Evolutionary conservation across 495 filamentous ascomycete species (phyloP), one percentile per base, ranked within the genome.

Genomic region (Venustampulla echinocandica): DNA sequence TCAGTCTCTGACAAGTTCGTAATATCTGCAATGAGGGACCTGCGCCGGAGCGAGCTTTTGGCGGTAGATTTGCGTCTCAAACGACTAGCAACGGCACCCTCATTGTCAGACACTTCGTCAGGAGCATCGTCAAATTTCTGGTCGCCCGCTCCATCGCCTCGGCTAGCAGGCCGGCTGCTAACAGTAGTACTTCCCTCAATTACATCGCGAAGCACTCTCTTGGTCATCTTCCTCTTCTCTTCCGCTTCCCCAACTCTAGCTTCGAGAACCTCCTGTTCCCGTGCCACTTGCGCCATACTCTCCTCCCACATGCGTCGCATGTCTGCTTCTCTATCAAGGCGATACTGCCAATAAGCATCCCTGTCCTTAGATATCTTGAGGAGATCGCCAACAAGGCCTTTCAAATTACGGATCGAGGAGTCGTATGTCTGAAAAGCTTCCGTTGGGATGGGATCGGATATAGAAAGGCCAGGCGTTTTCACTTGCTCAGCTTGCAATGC

Each of bases 271-370:
- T 97, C 93, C 52, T 98, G 92, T 60, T 98, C 92, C 46, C 81
- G 78, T 22, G 89, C 92, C 18, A 98, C 81, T 41, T 83, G 79
- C 4, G 89, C 85, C 92, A 98, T 97, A 65, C 88, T 97, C 51
- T 97, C 93, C 68, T 98, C 92, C 92, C 93, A 98, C 75, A 98
- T 81, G 35, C 84, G 79, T 21, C 92, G 79, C 57, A 96, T 79
- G 58, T 90, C 79, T 24, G 79, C 81, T 63, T 98, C 92, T 27
- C 86, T 81, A 57, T 90, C 88, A 21, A 98, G 74, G 13, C 92
- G 80, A 61, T 92, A 90, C 62, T 95, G 89, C 92, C 92, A 98
- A 59, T 95, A 94, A 0, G 87, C 78, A 64, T 98, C 92, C 21
- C 93, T 82, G 56, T 98, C 92, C 46, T 84, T 77, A 13, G 88